These are phyloP conservation scores for Zygosaccharomyces pseudobailii DNA, from an alignment of 1,139 yeast genomes.

Conservation along the genomic window DNA sequence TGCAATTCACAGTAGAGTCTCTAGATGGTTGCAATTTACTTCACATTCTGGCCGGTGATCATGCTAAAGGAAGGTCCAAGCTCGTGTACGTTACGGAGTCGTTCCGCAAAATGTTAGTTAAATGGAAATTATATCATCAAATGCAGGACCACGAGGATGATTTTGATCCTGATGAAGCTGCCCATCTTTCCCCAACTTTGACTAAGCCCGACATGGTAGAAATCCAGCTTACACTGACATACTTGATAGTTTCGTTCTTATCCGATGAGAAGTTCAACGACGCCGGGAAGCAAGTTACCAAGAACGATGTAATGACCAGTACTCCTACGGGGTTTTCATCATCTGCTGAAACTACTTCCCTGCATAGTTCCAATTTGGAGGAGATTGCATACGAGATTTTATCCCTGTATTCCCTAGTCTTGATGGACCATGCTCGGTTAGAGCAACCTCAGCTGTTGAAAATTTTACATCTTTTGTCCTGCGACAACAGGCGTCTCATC, in stretches of 20 bases:
- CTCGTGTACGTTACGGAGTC: conserved; percentile 20
- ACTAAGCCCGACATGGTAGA: conserved; percentile 28
- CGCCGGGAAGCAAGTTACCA: neutral
- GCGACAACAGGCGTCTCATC: conserved; percentile 25
- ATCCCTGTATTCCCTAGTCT: conserved; percentile 27
- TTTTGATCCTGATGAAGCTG: conserved; percentile 2
- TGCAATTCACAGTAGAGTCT: conserved; percentile 18
- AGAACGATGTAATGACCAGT: neutral
- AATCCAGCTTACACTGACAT: conserved; percentile 28
- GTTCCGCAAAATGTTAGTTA: conserved; percentile 21
- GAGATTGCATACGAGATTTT: conserved; percentile 29
- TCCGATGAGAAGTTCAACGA: conserved; percentile 12
- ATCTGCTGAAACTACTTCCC: neutral
- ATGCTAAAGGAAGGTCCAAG: conserved; percentile 13
- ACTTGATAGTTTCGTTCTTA: conserved; percentile 23
- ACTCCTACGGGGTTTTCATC: neutral
- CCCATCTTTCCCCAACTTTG: conserved; percentile 6
- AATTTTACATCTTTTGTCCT: conserved; percentile 27
- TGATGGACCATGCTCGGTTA: conserved; percentile 16
- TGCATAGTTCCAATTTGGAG: conserved; percentile 11
- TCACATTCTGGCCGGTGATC: conserved; percentile 16
- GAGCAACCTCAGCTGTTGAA: conserved; percentile 26
- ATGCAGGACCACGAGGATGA: conserved; percentile 25
- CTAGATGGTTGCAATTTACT: conserved; percentile 28
- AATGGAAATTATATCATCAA: conserved; percentile 28